Conservation (phyloP, 805 yeast genomes). For the Wickerhamiella spandovensis region DNA sequence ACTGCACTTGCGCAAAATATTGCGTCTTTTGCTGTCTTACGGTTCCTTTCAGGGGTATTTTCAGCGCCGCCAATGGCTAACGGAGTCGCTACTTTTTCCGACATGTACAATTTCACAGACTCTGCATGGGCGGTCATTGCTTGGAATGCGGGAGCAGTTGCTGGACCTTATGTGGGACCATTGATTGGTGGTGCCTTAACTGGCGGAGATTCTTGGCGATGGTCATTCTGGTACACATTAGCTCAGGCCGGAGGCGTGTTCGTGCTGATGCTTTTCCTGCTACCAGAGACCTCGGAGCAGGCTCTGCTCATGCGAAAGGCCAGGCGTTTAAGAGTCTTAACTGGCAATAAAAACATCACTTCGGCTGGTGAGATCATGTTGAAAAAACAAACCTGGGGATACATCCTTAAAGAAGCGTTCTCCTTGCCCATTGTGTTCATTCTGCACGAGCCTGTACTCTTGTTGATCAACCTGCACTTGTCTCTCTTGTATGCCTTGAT, state of each 20-base stretch:
- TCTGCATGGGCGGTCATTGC: slow-evolving; percentile 35
- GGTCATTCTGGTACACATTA: slow-evolving; percentile 40
- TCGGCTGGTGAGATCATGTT: slow-evolving; percentile 13
- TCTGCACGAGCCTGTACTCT: slow-evolving; percentile 40
- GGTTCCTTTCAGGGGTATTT: slow-evolving; percentile 42
- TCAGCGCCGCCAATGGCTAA: slow-evolving; percentile 45
- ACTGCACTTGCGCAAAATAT: slow-evolving; percentile 38
- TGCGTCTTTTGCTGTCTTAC: slow-evolving; percentile 36
- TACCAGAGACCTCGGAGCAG: slow-evolving; percentile 38
- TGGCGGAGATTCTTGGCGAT: slow-evolving; percentile 37
- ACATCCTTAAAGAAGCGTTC: slow-evolving; percentile 12
- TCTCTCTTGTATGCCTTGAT: slow-evolving; percentile 39
- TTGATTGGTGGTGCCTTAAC: slow-evolving; percentile 40
- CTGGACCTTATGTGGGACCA: slow-evolving; percentile 47
- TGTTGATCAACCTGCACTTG: slow-evolving; percentile 38
- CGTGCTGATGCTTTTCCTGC: slow-evolving; percentile 26
- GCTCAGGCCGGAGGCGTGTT: slow-evolving; percentile 28
- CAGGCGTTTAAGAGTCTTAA: slow-evolving; percentile 31
- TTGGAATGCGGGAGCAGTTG: slow-evolving; percentile 42
- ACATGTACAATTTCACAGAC: slow-evolving; percentile 31
- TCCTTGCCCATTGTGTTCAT: slow-evolving; percentile 33
- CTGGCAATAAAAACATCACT: slow-evolving; percentile 18
- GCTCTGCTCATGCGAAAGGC: slow-evolving; percentile 39
- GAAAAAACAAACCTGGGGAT: not conserved
- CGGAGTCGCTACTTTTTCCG: slow-evolving; percentile 46